Evolutionary conservation across 1,284 basidiomycete genomes (phyloP).

Genomic region (Cryptococcus sp.): DNA sequence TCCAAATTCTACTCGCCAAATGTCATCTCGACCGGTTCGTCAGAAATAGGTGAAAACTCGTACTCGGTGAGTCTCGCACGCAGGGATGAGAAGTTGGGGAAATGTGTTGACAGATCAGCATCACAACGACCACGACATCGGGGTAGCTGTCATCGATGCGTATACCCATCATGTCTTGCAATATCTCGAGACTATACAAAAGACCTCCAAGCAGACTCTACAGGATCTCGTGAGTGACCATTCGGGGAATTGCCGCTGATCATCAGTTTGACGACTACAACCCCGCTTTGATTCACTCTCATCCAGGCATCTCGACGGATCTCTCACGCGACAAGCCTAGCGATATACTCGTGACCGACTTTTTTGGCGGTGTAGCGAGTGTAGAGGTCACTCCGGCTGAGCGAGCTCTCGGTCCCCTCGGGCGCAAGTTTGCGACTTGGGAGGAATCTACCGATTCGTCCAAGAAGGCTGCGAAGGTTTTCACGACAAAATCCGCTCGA

Average conservation of each 20-base stretch:
- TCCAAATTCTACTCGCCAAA: conserved; percentile 93
- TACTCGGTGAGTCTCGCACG: conserved; percentile 66
- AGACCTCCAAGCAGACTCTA: conserved; percentile 74
- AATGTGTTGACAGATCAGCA: conserved; percentile 53
- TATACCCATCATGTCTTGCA: conserved; percentile 90
- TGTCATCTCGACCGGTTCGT: conserved; percentile 88
- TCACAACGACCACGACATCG: conserved; percentile 86
- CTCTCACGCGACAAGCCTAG: conserved; percentile 61
- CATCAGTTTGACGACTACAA: conserved; percentile 74
- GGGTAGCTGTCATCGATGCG: conserved; percentile 90
- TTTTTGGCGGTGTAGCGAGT: conserved; percentile 86
- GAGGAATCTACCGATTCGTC: background rate
- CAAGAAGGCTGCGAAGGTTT: too few relatives aligned
- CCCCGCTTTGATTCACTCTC: conserved; percentile 67
- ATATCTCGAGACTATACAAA: conserved; percentile 87
- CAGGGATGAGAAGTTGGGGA: background rate
- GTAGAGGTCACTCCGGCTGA: conserved; percentile 54
- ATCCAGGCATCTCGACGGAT: conserved; percentile 79
- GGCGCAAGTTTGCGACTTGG: background rate
- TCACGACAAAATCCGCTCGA: too few relatives aligned
- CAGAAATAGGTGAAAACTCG: conserved; percentile 80
- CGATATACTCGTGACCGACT: conserved; percentile 81
- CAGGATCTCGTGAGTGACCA: conserved; percentile 66
- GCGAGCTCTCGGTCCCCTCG: background rate
- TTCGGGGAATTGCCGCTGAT: background rate